Percentiles rank a stretch among this genome's conserved stretches.
phyloP scores from a whole-genome alignment of 164 flowering plant species.

The Macadamia tetraphylla region DNA sequence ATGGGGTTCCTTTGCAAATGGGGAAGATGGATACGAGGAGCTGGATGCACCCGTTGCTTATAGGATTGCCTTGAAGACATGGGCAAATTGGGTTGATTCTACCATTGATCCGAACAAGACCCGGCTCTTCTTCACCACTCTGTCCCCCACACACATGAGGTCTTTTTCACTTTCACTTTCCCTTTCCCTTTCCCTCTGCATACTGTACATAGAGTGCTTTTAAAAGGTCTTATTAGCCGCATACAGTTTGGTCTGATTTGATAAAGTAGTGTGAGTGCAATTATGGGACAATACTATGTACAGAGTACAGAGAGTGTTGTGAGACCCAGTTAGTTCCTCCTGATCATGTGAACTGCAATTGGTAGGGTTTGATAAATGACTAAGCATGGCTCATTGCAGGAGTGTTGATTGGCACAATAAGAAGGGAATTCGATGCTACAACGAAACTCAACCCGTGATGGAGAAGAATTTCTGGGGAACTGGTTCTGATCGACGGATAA shows the following conservation, averaged over 20 bases:
- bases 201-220: too few species aligned
- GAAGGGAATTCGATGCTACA: constrained; percentile 73
- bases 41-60: constrained; percentile 66
- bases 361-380: neutral
- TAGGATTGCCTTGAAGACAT: constrained; percentile 60
- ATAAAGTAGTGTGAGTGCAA: too few species aligned
- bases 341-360: neutral
- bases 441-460: constrained; percentile 71
- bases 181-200: too few species aligned
- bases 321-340: too few species aligned
- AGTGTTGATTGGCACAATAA: constrained; percentile 68
- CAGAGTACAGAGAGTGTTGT: too few species aligned
- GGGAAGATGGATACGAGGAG: constrained; percentile 70
- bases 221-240: too few species aligned
- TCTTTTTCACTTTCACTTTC: constrained; percentile 16
- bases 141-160: constrained; percentile 89
- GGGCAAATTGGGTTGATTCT: constrained; percentile 95
- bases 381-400: constrained; percentile 31
- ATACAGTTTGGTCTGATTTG: too few species aligned
- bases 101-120: constrained; percentile 65
- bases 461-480: constrained; percentile 66
- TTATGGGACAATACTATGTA: too few species aligned
- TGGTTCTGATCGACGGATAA: constrained; percentile 51
- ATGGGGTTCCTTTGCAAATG: constrained; percentile 85
- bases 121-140: constrained; percentile 74